Base-by-base conservation (phyloP, 139 green algal species). In the Medakamo hakoo region DNA sequence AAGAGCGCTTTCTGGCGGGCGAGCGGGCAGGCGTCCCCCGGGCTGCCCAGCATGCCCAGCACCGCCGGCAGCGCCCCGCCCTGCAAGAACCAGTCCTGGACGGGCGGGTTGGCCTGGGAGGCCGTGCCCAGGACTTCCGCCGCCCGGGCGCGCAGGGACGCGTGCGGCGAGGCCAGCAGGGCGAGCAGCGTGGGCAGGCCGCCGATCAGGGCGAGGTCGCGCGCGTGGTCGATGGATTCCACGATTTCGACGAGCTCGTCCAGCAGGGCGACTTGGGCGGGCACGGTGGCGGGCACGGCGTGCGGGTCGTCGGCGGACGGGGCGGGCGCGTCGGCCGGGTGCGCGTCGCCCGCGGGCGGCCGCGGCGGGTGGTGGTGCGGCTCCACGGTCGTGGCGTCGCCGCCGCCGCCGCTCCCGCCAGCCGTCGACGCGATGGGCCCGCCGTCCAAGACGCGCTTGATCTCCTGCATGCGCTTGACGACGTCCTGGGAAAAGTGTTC, bases 161-260 rank as follows among this genome's bases (percentile, higher is more conserved):
- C 59, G 40, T 80, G 66, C 4, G 60, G 58, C 67, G 59, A 65
- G 23, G 30, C 24, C 69, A 95, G 76, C 59, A 94, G 73, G 18
- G 64, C 55, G 48, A 92, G 63, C 60, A 95, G 71, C 1, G 79
- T 85, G 4, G 71, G 70, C 56, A 95, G 73, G 22, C 87, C 87
- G 20, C 87, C 87, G 59, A 95, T 87, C 19, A 77, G 85, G 57
- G 78, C 62, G n/a, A 94, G 70, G 63, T 95, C 86, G 75, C 72
- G 68, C 21, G 87, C 87, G 65, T 80, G 73, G 68, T 95, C 84
- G 1, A 95, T 80, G 62, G 64, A 72, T 1, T 82, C 78, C 27
- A 92, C 84, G 28, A 94, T 82, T 3, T 92, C 86, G 63, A 82
- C 68, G 16, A 95, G 77, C 72, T 95, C 87, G 16, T 95, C 87